phyloP scores from a whole-genome alignment of 1,139 yeast species.

The Diutina catenulata region DNA sequence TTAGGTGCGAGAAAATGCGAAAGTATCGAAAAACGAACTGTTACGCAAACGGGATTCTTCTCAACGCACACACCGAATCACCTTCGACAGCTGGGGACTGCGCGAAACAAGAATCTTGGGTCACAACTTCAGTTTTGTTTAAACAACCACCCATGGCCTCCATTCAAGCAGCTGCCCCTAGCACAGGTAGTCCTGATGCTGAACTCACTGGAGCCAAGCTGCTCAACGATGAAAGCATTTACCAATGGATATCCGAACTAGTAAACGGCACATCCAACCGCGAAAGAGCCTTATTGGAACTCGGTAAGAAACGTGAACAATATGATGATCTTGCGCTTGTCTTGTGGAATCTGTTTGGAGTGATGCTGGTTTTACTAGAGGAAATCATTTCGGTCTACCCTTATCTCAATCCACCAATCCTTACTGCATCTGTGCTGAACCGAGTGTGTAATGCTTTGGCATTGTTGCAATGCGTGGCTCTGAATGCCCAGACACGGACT shows the following conservation, averaged over 20 bases:
- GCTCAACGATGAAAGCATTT: constrained; percentile 75
- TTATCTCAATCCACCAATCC: constrained; percentile 71
- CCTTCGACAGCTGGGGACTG: too few species aligned
- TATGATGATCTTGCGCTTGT: constrained; percentile 90
- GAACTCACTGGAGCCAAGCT: constrained; percentile 13
- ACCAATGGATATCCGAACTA: constrained; percentile 81
- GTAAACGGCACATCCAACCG: constrained; percentile 74
- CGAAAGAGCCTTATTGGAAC: constrained; percentile 82
- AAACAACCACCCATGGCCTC: too few species aligned
- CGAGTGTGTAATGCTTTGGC: constrained; percentile 95
- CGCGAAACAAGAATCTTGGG: too few species aligned
- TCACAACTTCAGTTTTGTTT: too few species aligned
- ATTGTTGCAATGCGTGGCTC: constrained; percentile 89
- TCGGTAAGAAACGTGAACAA: constrained; percentile 90
- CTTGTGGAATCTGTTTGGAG: constrained; percentile 94
- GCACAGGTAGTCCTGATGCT: neutral
- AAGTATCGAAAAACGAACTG: too few species aligned
- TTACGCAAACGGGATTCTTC: too few species aligned
- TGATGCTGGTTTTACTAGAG: constrained; percentile 81
- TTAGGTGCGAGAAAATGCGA: too few species aligned
- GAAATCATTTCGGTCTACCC: constrained; percentile 91
- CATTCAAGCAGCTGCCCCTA: neutral
- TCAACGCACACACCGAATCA: too few species aligned
- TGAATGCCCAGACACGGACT: constrained; percentile 82
- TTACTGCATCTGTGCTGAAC: constrained; percentile 80